Base-by-base conservation (phyloP, 148 eudicot genomes). In the Vaccinium vitisidaea region DNA sequence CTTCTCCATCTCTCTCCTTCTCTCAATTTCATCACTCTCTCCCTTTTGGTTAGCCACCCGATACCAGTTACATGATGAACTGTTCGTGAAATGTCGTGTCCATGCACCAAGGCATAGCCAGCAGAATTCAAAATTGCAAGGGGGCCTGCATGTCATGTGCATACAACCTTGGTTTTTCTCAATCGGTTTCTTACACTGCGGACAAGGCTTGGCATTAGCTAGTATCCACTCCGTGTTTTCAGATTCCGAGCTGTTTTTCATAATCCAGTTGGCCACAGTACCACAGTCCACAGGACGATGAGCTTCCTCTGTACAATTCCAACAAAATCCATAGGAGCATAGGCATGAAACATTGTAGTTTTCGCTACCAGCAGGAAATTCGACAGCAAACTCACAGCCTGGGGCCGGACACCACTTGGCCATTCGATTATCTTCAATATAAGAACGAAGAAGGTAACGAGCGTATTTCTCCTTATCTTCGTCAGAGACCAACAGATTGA, bases 381-480 rank as follows among this genome's bases (percentile, higher is more conserved):
- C 92, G 75, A 92, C 88, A 54, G 93, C 94, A 85, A 83, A 84
- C 21, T 92, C 93, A 81, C 96, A 92, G n/a, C 90, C 93, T 52
- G 94, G 96, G 32, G 89, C 92, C 84, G 96, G 96, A 85, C 96
- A 93, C 94, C 94, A 93, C 80, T 93, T 93, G 55, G 86, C 94
- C 92, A 91, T 86, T 84, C 85, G 84, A 80, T 84, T 89, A 67
- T 88, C 86, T 86, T 85, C 89, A 32, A 95, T 79, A 84, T 87
- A 95, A 81, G 95, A 92, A 73, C 91, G 84, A 11, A 92, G 86
- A 54, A 91, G 87, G 43, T 39, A 39, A 39, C 43, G 43, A 39
- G 43, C 43, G 5, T 39, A 39, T 39, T 39, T 39, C 43, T 86
- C 83, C 90, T 85, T 84, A 76, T 91, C 89, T 56, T 87, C 89